Base-by-base conservation (phyloP, 257 asterid genomes). In the Capsicum baccatum region DNA sequence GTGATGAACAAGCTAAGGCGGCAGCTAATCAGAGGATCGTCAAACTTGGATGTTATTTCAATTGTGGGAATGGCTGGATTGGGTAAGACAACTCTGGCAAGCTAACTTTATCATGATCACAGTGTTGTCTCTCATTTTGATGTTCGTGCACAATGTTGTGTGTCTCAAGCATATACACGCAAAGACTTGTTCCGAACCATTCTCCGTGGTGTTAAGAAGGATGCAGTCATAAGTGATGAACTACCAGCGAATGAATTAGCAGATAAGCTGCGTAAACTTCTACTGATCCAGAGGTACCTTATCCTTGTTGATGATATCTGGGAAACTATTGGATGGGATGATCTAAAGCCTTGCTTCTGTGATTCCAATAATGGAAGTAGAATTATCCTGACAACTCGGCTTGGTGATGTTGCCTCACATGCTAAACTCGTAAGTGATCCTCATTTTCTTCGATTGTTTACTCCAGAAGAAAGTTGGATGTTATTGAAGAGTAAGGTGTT, bases 301-400 rank as follows among this genome's bases (percentile, higher is more conserved):
- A 62, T 91, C 47, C 86, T 91, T 6, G 26, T 88, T 55, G 94
- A 89, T 85, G 94, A 91, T 85, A 7, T 91, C 1, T 89, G 94
- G 92, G 16, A 44, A 64, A 8, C 62, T 3, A 14, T 26, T 13
- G 86, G 7, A 9, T 89, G 88, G 92, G 11, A 84, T 57, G 87
- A 60, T 70, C 6, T 70, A 0, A 0, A 17, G 4, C 0, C 0
- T 2, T 9, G 57, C 16, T 42, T 42, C 56, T 54, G 8, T 80
- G 47, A 60, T 56, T 2, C n/a, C 0, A 17, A 70, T 1, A 69
- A 86, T 84, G 78, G 92, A 70, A 90, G 92, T 19, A 79, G 89
- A 70, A 84, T 89, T 58, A 6, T 89, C 58, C 64, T 78, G 10
- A 84, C 86, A 21, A 84, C 79, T 63, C 12, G 79, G 5, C 17